These are phyloP conservation scores for Malassezia dermatis DNA, from an alignment of 1,284 basidiomycete genomes.

Conservation along the genomic window DNA sequence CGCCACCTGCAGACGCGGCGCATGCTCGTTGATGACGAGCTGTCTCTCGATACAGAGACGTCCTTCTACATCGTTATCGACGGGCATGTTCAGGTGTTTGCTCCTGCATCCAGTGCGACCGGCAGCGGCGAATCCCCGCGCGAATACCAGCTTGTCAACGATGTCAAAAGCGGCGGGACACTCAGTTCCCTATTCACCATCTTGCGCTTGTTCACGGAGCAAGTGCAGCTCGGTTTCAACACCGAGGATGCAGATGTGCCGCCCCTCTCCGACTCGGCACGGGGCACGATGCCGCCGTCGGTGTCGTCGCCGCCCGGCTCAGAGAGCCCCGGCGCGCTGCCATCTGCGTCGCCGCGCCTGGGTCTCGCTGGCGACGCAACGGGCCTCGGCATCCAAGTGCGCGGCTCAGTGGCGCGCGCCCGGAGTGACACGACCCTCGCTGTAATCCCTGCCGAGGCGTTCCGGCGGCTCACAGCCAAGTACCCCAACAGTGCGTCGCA, in stretches of 20 bases:
- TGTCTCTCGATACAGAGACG: conserved; percentile 38
- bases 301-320: background rate
- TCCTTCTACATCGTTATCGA: conserved; percentile 48
- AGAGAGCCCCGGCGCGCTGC: background rate
- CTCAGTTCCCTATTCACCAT: conserved; percentile 93
- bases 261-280: background rate
- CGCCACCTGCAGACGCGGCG: conserved; percentile 44
- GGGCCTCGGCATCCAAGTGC: background rate
- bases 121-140: conserved; percentile 8
- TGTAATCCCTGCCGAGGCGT: conserved; percentile 97
- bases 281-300: background rate
- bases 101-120: conserved; percentile 23
- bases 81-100: conserved; percentile 44
- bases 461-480: conserved; percentile 76
- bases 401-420: conserved; percentile 63
- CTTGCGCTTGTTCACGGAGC: conserved; percentile 86
- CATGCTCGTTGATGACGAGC: conserved; percentile 41
- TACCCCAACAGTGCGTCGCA: conserved; percentile 94
- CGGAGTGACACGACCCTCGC: conserved; percentile 88
- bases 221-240: conserved; percentile 67
- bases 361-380: background rate
- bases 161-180: conserved; percentile 55
- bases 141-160: conserved; percentile 44
- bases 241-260: conserved; percentile 12
- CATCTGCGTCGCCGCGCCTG: background rate